phyloP scores from a whole-genome alignment of 352 stramenopile species.

The Phytophthora quininea region DNA sequence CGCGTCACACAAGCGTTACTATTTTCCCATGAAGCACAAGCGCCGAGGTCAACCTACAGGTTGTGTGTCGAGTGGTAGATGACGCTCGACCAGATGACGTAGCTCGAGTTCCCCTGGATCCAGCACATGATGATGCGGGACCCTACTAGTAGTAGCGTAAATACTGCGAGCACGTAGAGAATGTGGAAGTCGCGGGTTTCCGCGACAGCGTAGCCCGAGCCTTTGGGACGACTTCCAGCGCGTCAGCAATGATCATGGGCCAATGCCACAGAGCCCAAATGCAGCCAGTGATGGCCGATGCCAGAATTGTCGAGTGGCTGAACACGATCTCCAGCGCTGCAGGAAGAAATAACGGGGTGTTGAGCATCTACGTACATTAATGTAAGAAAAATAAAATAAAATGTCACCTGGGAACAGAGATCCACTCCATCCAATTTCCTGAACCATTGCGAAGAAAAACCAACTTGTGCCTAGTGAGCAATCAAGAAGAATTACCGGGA shows the following conservation, averaged over 20 bases:
- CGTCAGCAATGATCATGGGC: conserved; percentile 90
- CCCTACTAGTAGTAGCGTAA: conserved; percentile 80
- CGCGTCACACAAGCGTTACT: neutral
- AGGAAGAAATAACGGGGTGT: neutral
- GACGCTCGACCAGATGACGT: conserved; percentile 89
- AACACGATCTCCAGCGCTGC: conserved; percentile 87
- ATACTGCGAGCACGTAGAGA: conserved; percentile 78
- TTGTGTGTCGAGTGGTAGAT: conserved; percentile 88
- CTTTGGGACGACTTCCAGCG: conserved; percentile 71
- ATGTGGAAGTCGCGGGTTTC: conserved; percentile 82
- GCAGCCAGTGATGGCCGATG: conserved; percentile 82
- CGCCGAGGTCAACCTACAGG: conserved; percentile 57
- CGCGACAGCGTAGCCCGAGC: conserved; percentile 79
- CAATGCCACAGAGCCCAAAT: conserved; percentile 89
- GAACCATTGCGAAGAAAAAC: conserved; percentile 80
- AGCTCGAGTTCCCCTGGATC: conserved; percentile 89
- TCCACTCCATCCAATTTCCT: conserved; percentile 89
- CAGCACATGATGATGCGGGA: conserved; percentile 92
- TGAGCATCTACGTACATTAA: too few relatives aligned
- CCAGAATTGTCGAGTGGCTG: conserved; percentile 86
- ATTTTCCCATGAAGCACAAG: too few relatives aligned
- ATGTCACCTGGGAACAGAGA: conserved; percentile 83
- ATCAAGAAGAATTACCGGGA: conserved; percentile 7
- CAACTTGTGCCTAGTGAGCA: conserved; percentile 74
- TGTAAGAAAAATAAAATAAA: conserved; percentile 6